phyloP scores from a whole-genome alignment of 2,329 filamentous ascomycete genomes.

The Onygena corvina region DNA sequence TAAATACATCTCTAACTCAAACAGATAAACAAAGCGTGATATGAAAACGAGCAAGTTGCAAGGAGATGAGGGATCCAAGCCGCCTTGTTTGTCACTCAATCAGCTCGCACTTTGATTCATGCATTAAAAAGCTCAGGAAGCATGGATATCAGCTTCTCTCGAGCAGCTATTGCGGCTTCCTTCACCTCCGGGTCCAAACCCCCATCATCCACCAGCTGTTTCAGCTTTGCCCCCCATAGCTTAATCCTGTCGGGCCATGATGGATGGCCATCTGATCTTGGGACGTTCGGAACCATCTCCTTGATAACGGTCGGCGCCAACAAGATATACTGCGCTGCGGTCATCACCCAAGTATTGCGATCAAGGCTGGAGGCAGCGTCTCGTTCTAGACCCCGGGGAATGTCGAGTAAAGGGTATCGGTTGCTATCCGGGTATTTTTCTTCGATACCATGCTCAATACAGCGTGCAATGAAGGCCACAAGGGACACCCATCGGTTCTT shows the following conservation, averaged over 20 bases:
- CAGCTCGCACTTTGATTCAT: background rate
- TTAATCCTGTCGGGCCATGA: background rate
- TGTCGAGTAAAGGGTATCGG: background rate
- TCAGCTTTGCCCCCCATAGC: background rate
- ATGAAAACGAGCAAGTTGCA: no score
- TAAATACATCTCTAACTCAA: no score
- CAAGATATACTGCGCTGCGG: constrained; percentile 8
- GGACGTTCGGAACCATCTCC: no score
- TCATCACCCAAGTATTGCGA: constrained; percentile 7
- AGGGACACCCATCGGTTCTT: background rate
- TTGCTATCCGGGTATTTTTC: background rate
- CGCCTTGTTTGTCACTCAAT: no score
- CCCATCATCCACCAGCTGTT: background rate
- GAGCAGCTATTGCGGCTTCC: background rate
- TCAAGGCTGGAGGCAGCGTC: background rate
- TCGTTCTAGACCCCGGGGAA: background rate
- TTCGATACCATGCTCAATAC: background rate
- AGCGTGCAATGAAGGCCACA: background rate
- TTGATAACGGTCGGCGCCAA: background rate
- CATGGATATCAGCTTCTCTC: background rate
- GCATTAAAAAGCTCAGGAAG: background rate
- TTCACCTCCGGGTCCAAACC: background rate
- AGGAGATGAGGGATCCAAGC: no score
- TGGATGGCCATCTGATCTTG: background rate
- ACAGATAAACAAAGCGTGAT: no score